Evolutionary conservation across 805 yeast genomes (phyloP), one percentile per base, ranked within the genome.

Genomic region (Schwanniomyces occidentalis): DNA sequence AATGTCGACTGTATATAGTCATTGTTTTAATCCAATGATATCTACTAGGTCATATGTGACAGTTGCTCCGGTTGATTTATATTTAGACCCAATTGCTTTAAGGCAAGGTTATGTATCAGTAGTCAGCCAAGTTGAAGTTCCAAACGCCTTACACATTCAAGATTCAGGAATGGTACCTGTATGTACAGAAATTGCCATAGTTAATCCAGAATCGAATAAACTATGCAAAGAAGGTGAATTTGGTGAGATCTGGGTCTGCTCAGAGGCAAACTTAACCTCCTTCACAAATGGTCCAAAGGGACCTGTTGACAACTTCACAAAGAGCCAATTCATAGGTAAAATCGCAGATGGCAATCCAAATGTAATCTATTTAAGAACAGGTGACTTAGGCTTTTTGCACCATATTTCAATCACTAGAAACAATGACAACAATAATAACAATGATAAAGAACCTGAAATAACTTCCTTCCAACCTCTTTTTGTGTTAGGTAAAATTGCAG

Each of bases 91-190:
- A 0, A 69, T 83, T 30, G 91, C 95, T 0, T 69, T 93, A 38
- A 73, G 97, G n/a, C 91, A 88, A 43, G 99, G 99, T 2, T 78
- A 82, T 35, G 74, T 93, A 2, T 79, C 85, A 14, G 73, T 85
- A 16, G 90, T 88, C 5, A 83, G 85, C 46, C 91, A 88, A 8
- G 75, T 75, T 4, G 84, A 78, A 42, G 71, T 71, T 16, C 81
- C 85, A 4, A 72, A 75, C 45, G 87, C 89, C 0, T 63, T 93
- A 33, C 82, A 81, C 37, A 63, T 93, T 6, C 96, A 89, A 52
- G 99, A 93, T 52, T 86, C 95, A 0, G 99, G 99, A 8, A 85
- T 91, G 72, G 97, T 90, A 0, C 95, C 97, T 1, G 90, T 89
- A 6, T 86, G 95, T 54, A 87, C 98, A 0, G 95, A 90, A 52